Evolutionary conservation across 768 basidiomycete genomes (phyloP), one percentile per base, ranked within the genome.

Genomic region (Sporobolomyces pararoseus): DNA sequence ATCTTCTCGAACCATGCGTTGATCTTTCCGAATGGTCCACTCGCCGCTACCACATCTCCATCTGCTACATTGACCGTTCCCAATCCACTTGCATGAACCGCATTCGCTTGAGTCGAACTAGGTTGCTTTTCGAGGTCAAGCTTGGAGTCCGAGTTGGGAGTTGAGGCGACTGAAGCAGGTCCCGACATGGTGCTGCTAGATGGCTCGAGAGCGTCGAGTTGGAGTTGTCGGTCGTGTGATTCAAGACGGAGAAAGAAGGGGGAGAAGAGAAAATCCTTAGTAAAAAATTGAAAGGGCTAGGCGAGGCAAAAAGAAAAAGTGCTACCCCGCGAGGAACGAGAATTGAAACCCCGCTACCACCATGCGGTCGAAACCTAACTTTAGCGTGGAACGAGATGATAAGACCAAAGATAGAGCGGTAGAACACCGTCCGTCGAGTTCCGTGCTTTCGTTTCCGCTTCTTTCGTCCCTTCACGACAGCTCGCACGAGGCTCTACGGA

Each of bases 1-100:
- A 67, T 10, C 31, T 63, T 53, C 37, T 37, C 58, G 49, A 71
- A 65, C 61, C 46, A 60, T 6, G 25, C n/a, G 17, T 51, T 60
- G 29, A 70, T 12, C 21, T 68, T 19, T 12, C 32, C 47, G 25
- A 50, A 49, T 25, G 44, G 46, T 19, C 42, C 44, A 10, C 29
- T 69, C 23, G 19, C 79, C 80, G 52, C 57, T 81, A 81, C 47
- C 35, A 63, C 44, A 17, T 58, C 62, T 17, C 67, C 63, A 29
- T 50, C 25, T 42, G 47, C 52, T 21, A 39, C 44, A 13, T 61
- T 49, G 4, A 59, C 58, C 7, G 6, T 4, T 27, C 59, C 59
- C 42, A 61, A 17, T 61, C 59, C 59, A 82, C 74, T 83, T 83
- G 81, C 82, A 83, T 19, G 79, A 73, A 66, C 83, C 81, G 65